These are phyloP conservation scores for Salicornia ramosissima DNA, from an alignment of 148 eudicot species.

Conservation along the genomic window DNA sequence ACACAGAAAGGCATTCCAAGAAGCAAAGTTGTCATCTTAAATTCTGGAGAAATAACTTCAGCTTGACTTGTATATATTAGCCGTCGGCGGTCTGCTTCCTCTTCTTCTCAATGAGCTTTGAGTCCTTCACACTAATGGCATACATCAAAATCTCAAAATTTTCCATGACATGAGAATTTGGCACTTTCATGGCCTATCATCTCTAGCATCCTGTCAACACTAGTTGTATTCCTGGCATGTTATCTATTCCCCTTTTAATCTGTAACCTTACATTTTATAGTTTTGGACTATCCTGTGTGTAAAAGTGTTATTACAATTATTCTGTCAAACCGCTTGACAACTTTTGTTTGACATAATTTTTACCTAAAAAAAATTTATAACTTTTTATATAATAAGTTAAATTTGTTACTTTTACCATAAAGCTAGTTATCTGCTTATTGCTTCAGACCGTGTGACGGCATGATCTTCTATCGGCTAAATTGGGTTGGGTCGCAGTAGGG, in stretches of 20 bases:
- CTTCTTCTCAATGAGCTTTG: too few species aligned
- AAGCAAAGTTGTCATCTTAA: slow-evolving; percentile 43
- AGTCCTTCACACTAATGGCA: too few species aligned
- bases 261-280: background rate
- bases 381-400: too few species aligned
- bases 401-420: too few species aligned
- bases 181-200: background rate
- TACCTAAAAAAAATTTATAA: too few species aligned
- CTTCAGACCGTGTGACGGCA: too few species aligned
- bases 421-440: too few species aligned
- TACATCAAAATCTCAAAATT: background rate
- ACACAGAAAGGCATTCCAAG: slow-evolving; percentile 42
- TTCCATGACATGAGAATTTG: background rate
- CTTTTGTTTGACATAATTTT: too few species aligned
- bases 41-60: slow-evolving; percentile 49
- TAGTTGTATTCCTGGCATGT: background rate
- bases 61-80: slow-evolving; percentile 2
- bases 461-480: too few species aligned
- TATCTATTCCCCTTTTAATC: background rate
- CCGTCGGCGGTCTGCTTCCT: too few species aligned
- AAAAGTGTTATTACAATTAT: background rate
- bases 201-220: slow-evolving; percentile 8
- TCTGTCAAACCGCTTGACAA: too few species aligned
- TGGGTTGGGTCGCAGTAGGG: too few species aligned
- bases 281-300: background rate